Percentiles rank a stretch among this genome's conserved stretches.
Conservation (phyloP, 768 basidiomycete genomes). For the Amanita thiersii region DNA sequence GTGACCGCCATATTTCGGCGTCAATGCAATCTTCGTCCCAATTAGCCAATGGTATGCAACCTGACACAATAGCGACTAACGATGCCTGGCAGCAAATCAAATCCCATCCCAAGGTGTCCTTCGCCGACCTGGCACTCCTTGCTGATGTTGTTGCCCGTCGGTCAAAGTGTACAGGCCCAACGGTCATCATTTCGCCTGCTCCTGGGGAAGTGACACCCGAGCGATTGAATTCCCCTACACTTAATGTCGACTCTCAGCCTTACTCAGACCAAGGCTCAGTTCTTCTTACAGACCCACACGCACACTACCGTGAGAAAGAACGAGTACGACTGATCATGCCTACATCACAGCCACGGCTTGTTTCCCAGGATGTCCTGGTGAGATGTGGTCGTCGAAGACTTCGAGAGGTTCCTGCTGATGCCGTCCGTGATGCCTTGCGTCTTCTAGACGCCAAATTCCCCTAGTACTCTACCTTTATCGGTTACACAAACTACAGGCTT, state of each 20-base stretch:
- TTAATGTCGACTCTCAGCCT: neutral
- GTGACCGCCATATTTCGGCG: slow-evolving; percentile 14
- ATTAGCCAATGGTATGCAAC: slow-evolving; percentile 10
- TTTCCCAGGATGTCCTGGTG: slow-evolving; percentile 53
- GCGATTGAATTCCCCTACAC: slow-evolving; percentile 28
- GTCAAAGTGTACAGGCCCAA: slow-evolving; percentile 69
- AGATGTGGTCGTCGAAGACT: slow-evolving; percentile 56
- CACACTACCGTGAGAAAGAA: slow-evolving; percentile 36
- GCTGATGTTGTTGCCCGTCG: slow-evolving; percentile 86
- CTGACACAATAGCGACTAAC: slow-evolving; percentile 67
- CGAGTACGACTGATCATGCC: slow-evolving; percentile 24
- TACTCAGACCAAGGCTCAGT: slow-evolving; percentile 20
- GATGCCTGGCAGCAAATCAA: slow-evolving; percentile 82
- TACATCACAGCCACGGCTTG: slow-evolving; percentile 39
- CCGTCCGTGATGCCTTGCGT: slow-evolving; percentile 67
- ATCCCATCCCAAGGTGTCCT: slow-evolving; percentile 81
- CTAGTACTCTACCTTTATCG: slow-evolving; percentile 12
- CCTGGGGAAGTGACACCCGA: slow-evolving; percentile 43
- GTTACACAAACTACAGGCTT: neutral
- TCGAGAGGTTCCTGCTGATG: slow-evolving; percentile 64
- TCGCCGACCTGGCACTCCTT: slow-evolving; percentile 74
- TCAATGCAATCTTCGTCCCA: slow-evolving; percentile 14
- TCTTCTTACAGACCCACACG: slow-evolving; percentile 46
- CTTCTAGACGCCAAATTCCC: slow-evolving; percentile 61
- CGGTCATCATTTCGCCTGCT: slow-evolving; percentile 48